Base-by-base conservation (phyloP, 805 yeast species). In the Priceomyces melissophilus region DNA sequence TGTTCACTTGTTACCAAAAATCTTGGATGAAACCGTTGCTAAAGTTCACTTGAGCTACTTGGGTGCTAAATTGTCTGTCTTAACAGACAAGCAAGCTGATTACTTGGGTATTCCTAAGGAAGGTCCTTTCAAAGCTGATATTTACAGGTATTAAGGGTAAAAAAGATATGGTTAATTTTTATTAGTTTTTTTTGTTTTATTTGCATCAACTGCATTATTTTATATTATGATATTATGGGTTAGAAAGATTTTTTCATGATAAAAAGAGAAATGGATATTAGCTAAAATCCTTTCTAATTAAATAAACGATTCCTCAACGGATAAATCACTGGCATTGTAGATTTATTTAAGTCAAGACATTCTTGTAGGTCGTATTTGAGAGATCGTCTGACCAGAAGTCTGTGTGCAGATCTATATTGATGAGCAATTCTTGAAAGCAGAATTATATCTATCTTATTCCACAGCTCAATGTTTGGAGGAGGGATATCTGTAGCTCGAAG, bases 81-180 rank as follows among this genome's bases (percentile, higher is more conserved):
- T 91, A 67, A 67, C 89, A 53, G 53, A 70, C 40, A 88, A 68
- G 56, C 99, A 91, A 81, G 79, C 96, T 59, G 96, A 89, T 55
- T 91, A 91, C 84, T 83, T 91, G 68, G 90, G 91, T 64, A 73
- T 93, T 57, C 91, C 96, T 63, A 66, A 68, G 60, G 85, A 83
- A 69, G 99, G 99, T 78, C 99, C 99, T 60, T 91, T 61, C 95
- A 91, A 91, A 84, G 84, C 96, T 63, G 97, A 91, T 60, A 87
- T 84, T 78, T 91, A 91, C 95, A 87, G 97, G 79, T 91, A 91
- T 78, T 91, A 87, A 55, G 43, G 44, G 20, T 37, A 17, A 30
- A 27, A 27, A 16, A 15, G 37, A 38, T 47, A 50, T 52, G 46
- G 42, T 32, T 34, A 43, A 39, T 42, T 27, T 29, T 28, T 29